phyloP scores from a whole-genome alignment of 352 stramenopile species.

The Phytophthora podocarpi region DNA sequence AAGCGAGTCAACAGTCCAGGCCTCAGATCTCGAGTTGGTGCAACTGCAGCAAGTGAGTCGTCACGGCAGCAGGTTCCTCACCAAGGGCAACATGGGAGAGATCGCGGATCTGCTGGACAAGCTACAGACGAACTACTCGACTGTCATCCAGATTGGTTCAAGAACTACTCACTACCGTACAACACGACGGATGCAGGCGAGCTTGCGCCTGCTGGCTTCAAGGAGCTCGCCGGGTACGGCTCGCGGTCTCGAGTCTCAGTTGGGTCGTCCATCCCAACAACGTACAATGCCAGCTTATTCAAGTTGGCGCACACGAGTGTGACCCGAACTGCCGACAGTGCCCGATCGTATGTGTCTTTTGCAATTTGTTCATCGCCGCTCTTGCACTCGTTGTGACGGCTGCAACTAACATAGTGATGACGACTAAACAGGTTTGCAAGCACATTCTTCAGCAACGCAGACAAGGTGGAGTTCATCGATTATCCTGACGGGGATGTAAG shows the following conservation, averaged over 20 bases:
- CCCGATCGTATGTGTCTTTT: slow-evolving; percentile 40
- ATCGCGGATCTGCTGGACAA: slow-evolving; percentile 49
- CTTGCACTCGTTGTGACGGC: no score
- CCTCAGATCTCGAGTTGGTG: slow-evolving; percentile 44
- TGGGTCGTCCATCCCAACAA: not conserved
- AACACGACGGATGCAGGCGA: slow-evolving; percentile 45
- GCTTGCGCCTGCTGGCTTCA: slow-evolving; percentile 34
- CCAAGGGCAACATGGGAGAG: slow-evolving; percentile 51
- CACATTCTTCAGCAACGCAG: slow-evolving; percentile 65
- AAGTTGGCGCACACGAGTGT: slow-evolving; percentile 63
- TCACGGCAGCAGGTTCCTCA: slow-evolving; percentile 67
- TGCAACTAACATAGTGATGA: no score
- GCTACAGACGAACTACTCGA: slow-evolving; percentile 44
- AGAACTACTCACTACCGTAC: slow-evolving; percentile 67
- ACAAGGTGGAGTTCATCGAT: slow-evolving; percentile 55
- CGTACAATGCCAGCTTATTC: slow-evolving; percentile 48
- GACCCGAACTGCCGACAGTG: slow-evolving; percentile 53
- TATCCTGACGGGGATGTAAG: slow-evolving; percentile 48
- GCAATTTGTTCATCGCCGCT: no score
- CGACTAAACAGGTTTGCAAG: slow-evolving; percentile 47
- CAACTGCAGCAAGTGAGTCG: slow-evolving; percentile 63
- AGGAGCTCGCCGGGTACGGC: slow-evolving; percentile 46
- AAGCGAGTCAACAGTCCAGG: slow-evolving; percentile 14
- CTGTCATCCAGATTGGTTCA: slow-evolving; percentile 52
- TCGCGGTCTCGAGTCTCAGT: slow-evolving; percentile 35